Evolutionary conservation across 345 rosid genomes (phyloP), one percentile per base, ranked within the genome.

Genomic region (Bretschneidera sinensis): DNA sequence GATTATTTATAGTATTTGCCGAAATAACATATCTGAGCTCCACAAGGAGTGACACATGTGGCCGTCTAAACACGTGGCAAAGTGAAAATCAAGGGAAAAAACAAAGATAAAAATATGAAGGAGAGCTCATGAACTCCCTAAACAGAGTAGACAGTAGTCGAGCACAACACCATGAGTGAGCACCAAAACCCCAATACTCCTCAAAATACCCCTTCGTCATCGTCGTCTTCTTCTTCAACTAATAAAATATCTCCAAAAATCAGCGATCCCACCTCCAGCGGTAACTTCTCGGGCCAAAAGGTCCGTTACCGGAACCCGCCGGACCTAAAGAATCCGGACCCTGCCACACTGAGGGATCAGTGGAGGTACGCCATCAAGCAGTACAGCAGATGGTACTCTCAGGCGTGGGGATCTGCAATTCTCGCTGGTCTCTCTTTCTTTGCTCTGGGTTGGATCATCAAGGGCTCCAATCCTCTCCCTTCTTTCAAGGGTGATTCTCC

Each of bases 321-420:
- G 0, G 95, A 92, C 8, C 6, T 69, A n/a, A 18, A 70, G 35
- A 92, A 70, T 64, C 95, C 96, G 24, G 94, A 92, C 70, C 71
- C 89, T 34, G 87, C 83, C 21, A 82, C 95, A 15, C 71, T 85
- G 48, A 71, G 92, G 61, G 97, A 91, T 67, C 97, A 92, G 50
- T 92, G 96, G 96, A 86, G 79, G 72, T 92, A 58, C 62, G 97
- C 92, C 11, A 84, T 78, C 5, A 63, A 71, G 72, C 91, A 89
- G 80, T 92, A 85, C 65, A 84, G 91, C 49, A 72, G 54, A 60
- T 85, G 96, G 96, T 85, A 89, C 68, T 80, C 91, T 19, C 94
- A 85, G 54, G 97, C 96, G 6, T 87, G 97, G 98, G 97, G 97
- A 1, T 78, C 96, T 5, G 96, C 92, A 21, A 89, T 92, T 66